These are phyloP conservation scores for Aaosphaeria arxii DNA, from an alignment of 2,329 filamentous ascomycete species.

Conservation along the genomic window DNA sequence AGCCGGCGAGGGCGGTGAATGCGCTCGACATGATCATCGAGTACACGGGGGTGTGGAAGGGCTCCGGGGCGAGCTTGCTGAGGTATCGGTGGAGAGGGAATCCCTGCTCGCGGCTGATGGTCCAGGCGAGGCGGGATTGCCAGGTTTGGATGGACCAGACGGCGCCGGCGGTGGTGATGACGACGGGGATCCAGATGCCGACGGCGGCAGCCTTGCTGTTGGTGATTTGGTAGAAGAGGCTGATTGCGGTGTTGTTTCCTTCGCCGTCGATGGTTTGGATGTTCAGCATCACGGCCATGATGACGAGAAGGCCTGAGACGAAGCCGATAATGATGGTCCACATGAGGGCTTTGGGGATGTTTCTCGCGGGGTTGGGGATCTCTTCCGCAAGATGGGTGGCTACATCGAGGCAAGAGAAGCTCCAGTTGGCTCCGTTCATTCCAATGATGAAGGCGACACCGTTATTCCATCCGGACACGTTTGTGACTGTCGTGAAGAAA, in stretches of 20 bases:
- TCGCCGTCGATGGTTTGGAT: neutral
- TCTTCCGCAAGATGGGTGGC: slow-evolving; percentile 57
- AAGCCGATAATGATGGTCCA: slow-evolving; percentile 23
- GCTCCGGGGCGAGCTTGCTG: neutral
- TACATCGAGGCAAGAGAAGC: slow-evolving; percentile 59
- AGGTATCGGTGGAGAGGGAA: neutral
- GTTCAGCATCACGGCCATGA: neutral
- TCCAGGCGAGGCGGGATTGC: neutral
- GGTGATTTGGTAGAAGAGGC: neutral
- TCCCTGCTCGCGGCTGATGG: neutral
- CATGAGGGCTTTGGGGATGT: slow-evolving; percentile 29
- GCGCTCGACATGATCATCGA: neutral
- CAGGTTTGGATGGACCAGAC: neutral
- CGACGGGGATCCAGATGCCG: neutral
- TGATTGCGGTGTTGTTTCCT: neutral
- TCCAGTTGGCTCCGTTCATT: slow-evolving; percentile 63
- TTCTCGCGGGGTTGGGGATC: slow-evolving; percentile 20
- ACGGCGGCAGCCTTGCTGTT: neutral
- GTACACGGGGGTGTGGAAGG: neutral
- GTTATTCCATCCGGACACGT: slow-evolving; percentile 43
- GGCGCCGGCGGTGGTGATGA: neutral
- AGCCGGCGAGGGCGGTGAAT: neutral
- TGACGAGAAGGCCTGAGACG: neutral
- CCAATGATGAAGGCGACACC: slow-evolving; percentile 61
- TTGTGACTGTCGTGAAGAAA: slow-evolving; percentile 41